phyloP scores from a whole-genome alignment of 1,139 yeast genomes.

The Chernovozyma sophiae-reginae region DNA sequence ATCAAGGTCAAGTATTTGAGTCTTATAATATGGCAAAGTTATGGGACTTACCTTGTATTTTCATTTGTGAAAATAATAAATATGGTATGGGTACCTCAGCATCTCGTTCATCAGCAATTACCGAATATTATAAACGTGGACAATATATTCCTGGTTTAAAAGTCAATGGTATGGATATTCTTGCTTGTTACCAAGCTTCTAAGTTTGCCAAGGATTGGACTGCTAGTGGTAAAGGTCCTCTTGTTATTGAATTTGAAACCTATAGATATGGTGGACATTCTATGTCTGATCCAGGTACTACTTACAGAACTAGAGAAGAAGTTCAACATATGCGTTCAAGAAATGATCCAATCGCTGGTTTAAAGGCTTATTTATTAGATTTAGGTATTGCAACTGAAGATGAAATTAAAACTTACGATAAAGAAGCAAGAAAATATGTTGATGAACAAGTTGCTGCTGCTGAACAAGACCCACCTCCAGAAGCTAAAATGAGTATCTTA shows the following conservation, averaged over 20 bases:
- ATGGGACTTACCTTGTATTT: constrained; percentile 93
- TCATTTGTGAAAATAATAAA: constrained; percentile 97
- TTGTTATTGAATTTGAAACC: constrained; percentile 94
- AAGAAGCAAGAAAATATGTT: constrained; percentile 91
- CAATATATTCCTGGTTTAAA: constrained; percentile 98
- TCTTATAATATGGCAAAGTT: constrained; percentile 98
- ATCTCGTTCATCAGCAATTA: constrained; percentile 90
- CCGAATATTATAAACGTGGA: constrained; percentile 98
- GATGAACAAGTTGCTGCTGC: constrained; percentile 94
- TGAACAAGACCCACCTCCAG: constrained; percentile 92
- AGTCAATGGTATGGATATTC: constrained; percentile 97
- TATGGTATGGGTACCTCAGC: constrained; percentile 99
- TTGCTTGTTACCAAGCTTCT: constrained; percentile 94
- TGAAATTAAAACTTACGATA: constrained; percentile 90
- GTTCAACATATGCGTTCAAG: constrained; percentile 98
- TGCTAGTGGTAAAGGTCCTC: constrained; percentile 89
- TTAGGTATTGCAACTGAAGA: constrained; percentile 85
- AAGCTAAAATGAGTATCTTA: constrained; percentile 88
- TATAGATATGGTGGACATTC: constrained; percentile 99
- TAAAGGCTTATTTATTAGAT: constrained; percentile 81
- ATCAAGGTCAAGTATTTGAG: constrained; percentile 99
- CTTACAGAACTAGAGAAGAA: constrained; percentile 99
- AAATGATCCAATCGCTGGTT: constrained; percentile 96
- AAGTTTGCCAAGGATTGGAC: constrained; percentile 97
- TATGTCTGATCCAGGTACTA: constrained; percentile 99